A percentile compares a stretch with the other conserved stretches of the same genome.
Evolutionary conservation across 352 stramenopile genomes (phyloP).

Genomic region (Peronospora belbahrii): DNA sequence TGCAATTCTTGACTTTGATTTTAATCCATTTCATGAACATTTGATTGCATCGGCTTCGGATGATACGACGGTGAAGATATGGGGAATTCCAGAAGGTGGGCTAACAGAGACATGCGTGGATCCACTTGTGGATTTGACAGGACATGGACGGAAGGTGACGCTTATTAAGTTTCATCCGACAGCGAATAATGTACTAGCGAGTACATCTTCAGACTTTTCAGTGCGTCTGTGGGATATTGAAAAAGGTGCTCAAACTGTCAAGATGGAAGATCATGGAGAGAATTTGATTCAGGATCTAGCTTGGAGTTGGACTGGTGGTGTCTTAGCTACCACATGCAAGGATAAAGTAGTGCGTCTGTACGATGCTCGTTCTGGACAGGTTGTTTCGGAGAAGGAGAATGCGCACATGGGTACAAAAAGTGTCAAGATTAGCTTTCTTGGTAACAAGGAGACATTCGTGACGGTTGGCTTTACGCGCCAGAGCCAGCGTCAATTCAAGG

Average conservation of each 20-base stretch:
- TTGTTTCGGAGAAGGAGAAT: slow-evolving; percentile 73
- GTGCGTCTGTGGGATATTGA: slow-evolving; percentile 99
- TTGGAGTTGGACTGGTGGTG: slow-evolving; percentile 95
- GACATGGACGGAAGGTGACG: slow-evolving; percentile 95
- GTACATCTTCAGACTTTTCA: slow-evolving; percentile 92
- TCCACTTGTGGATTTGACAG: slow-evolving; percentile 92
- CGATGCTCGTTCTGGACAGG: slow-evolving; percentile 88
- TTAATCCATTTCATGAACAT: slow-evolving; percentile 97
- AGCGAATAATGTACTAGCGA: slow-evolving; percentile 94
- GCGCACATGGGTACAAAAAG: slow-evolving; percentile 97
- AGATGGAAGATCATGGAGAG: slow-evolving; percentile 76
- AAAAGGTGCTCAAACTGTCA: slow-evolving; percentile 87
- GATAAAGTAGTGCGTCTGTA: slow-evolving; percentile 97
- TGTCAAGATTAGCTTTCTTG: slow-evolving; percentile 95
- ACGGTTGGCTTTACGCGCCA: slow-evolving; percentile 96
- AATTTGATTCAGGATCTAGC: slow-evolving; percentile 96
- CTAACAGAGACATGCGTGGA: slow-evolving; percentile 92
- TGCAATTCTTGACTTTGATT: slow-evolving; percentile 98
- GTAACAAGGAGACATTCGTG: slow-evolving; percentile 92
- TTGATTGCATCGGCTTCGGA: slow-evolving; percentile 94
- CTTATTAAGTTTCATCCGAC: slow-evolving; percentile 97
- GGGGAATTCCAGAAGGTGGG: slow-evolving; percentile 92
- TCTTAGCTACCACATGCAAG: slow-evolving; percentile 95
- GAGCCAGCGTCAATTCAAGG: slow-evolving; percentile 91
- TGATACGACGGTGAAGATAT: slow-evolving; percentile 98